A percentile compares a stretch with the other conserved stretches of the same genome.
Evolutionary conservation across 2,329 filamentous ascomycete genomes (phyloP).

Genomic region (Colletotrichum kahawae): DNA sequence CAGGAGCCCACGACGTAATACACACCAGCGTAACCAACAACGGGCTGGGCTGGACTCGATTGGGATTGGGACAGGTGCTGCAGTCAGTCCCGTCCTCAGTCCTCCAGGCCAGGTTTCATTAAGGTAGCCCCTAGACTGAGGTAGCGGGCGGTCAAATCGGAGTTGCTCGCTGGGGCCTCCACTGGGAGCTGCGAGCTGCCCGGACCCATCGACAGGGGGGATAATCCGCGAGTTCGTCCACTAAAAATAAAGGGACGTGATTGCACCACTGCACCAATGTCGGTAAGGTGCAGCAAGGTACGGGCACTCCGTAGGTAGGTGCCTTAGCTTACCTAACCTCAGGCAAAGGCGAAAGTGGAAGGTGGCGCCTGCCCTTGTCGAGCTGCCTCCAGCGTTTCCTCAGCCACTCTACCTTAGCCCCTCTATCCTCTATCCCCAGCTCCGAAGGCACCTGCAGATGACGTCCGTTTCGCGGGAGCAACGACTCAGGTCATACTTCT

Average conservation of each 20-base stretch:
- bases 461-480: constrained; percentile 11
- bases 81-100: background rate
- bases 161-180: constrained; percentile 10
- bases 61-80: constrained; percentile 12
- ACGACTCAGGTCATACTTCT: constrained; percentile 4
- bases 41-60: constrained; percentile 9
- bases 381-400: background rate
- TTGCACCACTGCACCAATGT: background rate
- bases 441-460: constrained; percentile 19
- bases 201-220: background rate
- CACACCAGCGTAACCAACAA: constrained; percentile 13
- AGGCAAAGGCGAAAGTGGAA: background rate
- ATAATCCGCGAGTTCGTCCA: constrained; percentile 17
- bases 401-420: background rate
- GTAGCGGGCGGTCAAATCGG: constrained; percentile 17
- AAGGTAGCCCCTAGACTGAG: constrained; percentile 8
- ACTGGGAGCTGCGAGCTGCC: background rate
- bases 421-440: background rate
- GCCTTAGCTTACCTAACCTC: background rate
- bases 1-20: constrained; percentile 22
- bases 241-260: background rate
- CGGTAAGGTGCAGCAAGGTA: background rate
- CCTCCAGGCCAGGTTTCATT: constrained; percentile 23
- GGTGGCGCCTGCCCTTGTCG: background rate
- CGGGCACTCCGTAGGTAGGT: background rate